phyloP scores from a whole-genome alignment of 345 rosid species.

The Sonneratia caseolaris region DNA sequence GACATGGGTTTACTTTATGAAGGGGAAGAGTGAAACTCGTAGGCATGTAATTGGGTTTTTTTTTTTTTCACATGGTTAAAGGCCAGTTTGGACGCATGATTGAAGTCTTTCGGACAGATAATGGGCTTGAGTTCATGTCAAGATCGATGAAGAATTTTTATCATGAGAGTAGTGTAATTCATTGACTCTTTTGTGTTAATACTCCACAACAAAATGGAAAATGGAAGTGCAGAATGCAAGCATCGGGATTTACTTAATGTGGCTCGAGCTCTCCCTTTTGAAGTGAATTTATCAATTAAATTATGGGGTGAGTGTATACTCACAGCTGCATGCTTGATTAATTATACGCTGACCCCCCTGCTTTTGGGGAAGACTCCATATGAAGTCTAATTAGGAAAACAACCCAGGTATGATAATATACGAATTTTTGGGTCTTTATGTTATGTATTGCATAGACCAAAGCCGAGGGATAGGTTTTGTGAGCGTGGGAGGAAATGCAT shows the following conservation, averaged over 20 bases:
- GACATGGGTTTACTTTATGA: too few relatives aligned
- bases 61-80: not conserved
- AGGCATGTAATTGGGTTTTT: not conserved
- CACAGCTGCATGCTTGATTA: not conserved
- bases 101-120: constrained; percentile 4
- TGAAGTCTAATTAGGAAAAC: not conserved
- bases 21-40: not conserved
- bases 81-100: constrained; percentile 5
- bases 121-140: constrained; percentile 6
- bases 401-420: not conserved
- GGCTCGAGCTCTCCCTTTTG: not conserved
- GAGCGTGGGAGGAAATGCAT: not conserved
- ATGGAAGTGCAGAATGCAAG: constrained; percentile 11
- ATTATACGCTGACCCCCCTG: not conserved
- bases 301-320: constrained; percentile 12
- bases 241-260: constrained; percentile 2
- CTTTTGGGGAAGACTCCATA: not conserved
- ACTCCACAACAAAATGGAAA: constrained; percentile 18
- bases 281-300: not conserved
- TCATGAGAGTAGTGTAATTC: too few relatives aligned
- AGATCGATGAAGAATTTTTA: too few relatives aligned
- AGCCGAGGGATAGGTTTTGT: not conserved
- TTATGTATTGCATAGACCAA: not conserved
- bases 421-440: not conserved
- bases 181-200: not conserved